Evolutionary conservation across 1,139 yeast genomes (phyloP).

Genomic region (Meyerozyma guilliermondii): DNA sequence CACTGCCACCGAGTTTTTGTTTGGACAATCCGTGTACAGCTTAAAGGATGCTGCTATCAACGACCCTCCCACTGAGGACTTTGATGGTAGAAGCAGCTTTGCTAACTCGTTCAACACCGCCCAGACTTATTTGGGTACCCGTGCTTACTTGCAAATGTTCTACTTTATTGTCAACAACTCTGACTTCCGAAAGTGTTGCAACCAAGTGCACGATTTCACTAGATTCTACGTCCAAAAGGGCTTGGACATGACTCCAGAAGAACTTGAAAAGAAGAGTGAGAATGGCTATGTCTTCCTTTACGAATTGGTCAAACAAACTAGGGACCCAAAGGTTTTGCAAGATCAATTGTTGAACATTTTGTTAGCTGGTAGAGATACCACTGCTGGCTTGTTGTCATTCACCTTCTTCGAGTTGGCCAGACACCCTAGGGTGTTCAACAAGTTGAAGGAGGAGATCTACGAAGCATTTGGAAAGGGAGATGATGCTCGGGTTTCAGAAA

Average conservation of each 20-base stretch:
- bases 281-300: slow-evolving; percentile 23
- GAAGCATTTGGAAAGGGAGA: slow-evolving; percentile 20
- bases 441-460: slow-evolving; percentile 18
- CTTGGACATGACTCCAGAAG: slow-evolving; percentile 19
- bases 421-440: slow-evolving; percentile 18
- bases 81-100: slow-evolving; percentile 18
- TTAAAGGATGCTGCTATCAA: slow-evolving; percentile 29
- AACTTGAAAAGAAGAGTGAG: slow-evolving; percentile 16
- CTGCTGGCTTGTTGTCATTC: slow-evolving; percentile 25
- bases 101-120: slow-evolving; percentile 28
- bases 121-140: slow-evolving; percentile 24
- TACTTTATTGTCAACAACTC: slow-evolving; percentile 24
- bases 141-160: slow-evolving; percentile 25
- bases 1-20: slow-evolving; percentile 38
- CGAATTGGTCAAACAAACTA: slow-evolving; percentile 24
- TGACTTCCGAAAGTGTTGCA: slow-evolving; percentile 24
- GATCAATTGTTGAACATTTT: slow-evolving; percentile 27
- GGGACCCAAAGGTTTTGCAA: slow-evolving; percentile 20
- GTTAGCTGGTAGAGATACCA: slow-evolving; percentile 31
- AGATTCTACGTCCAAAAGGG: slow-evolving; percentile 25
- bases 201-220: slow-evolving; percentile 28
- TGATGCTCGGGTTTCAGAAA: slow-evolving; percentile 19
- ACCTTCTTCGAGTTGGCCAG: slow-evolving; percentile 21
- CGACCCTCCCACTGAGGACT: slow-evolving; percentile 13
- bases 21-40: slow-evolving; percentile 31